Conservation (phyloP, 2,329 filamentous ascomycete species). For the Cladosporium sp. region DNA sequence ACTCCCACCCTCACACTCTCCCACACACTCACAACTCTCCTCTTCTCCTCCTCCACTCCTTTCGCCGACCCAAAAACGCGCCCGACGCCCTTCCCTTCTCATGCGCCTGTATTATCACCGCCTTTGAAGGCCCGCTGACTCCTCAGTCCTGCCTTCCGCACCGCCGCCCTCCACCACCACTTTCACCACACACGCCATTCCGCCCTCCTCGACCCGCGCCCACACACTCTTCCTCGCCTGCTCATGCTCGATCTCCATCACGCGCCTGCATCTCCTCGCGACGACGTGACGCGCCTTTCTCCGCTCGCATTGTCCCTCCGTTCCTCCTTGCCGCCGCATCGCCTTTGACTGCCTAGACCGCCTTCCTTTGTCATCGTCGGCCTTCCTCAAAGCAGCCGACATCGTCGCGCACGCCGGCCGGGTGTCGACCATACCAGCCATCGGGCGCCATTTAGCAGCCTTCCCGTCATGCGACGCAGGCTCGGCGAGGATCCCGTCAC, state of each 20-base stretch:
- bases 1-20: background rate
- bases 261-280: background rate
- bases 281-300: constrained; percentile 1
- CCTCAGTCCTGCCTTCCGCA: background rate
- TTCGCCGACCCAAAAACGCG: background rate
- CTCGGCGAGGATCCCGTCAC: constrained; percentile 25
- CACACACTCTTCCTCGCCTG: background rate
- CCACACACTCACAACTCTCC: background rate
- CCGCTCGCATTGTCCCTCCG: constrained; percentile 1
- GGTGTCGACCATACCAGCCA: constrained; percentile 12
- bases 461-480: constrained; percentile 35
- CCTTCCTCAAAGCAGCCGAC: background rate
- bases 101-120: background rate
- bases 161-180: constrained; percentile 7
- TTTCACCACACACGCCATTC: background rate
- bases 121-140: background rate
- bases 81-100: background rate
- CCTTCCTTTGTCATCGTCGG: constrained; percentile 11
- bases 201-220: constrained; percentile 4
- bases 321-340: background rate
- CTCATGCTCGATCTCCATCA: constrained; percentile 1
- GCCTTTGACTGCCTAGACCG: constrained; percentile 10
- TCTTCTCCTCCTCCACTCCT: background rate
- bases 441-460: constrained; percentile 13
- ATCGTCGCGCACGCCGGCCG: constrained; percentile 5